Evolutionary conservation across 192 early-diverging fungal species (phyloP).

Genomic region (Linnemannia hyalina): DNA sequence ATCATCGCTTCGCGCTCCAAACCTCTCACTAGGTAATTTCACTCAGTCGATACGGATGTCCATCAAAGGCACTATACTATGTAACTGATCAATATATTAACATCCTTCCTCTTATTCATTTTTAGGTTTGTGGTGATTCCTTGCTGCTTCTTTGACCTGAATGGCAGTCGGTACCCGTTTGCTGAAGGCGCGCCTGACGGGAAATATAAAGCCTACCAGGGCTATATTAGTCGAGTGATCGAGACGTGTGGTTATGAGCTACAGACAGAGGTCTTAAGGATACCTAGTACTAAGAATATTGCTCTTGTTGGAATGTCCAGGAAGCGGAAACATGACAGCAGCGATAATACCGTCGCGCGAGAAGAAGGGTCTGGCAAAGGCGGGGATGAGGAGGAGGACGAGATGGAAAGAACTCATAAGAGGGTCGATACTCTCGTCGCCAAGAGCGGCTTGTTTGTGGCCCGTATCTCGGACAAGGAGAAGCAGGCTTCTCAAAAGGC

Average conservation of each 20-base stretch:
- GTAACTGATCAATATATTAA: neutral
- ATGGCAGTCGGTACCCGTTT: constrained; percentile 70
- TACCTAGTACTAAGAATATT: constrained; percentile 87
- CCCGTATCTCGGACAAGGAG: constrained; percentile 67
- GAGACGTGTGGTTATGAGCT: constrained; percentile 69
- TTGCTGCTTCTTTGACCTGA: constrained; percentile 85
- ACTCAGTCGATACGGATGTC: neutral
- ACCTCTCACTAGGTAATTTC: constrained; percentile 57
- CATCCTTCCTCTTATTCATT: neutral
- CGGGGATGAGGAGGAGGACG: neutral
- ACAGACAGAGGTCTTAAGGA: constrained; percentile 76
- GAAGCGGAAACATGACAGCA: neutral
- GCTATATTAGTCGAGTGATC: constrained; percentile 69
- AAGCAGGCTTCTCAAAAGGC: constrained; percentile 59
- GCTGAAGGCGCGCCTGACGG: constrained; percentile 63
- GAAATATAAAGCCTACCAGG: constrained; percentile 78
- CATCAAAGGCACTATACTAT: too few relatives aligned
- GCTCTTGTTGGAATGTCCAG: constrained; percentile 73
- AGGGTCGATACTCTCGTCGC: constrained; percentile 24
- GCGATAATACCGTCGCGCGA: neutral
- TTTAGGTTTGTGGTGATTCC: constrained; percentile 83
- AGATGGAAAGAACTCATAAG: neutral
- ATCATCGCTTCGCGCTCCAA: constrained; percentile 74
- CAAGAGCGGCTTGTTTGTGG: constrained; percentile 54
- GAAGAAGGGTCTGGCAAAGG: neutral